Base-by-base conservation (phyloP, 345 rosid genomes). In the Hypericum perforatum region DNA sequence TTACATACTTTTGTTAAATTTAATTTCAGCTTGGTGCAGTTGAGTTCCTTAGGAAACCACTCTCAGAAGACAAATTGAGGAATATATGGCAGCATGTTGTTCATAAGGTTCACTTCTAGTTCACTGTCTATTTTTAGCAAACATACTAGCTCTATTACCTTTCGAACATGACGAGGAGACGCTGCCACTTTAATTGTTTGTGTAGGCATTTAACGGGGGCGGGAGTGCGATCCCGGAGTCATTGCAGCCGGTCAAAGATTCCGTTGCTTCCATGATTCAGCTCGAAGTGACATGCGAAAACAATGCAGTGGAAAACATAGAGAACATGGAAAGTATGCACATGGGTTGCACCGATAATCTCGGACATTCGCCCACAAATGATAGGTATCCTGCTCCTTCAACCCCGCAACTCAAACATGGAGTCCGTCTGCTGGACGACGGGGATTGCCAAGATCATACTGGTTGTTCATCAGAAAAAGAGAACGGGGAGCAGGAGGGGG, bases 81-180 rank as follows among this genome's bases (percentile, higher is more conserved):
- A 85, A 92, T 54, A 74, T 92, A 61, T 92, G 98, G 98, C 98
- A 92, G 68, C 98, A 92, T 16, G 96, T 92, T 61, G 89, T 85
- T 65, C 96, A 88, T 60, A 88, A 88, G 94, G 98, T 88, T 54
- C 7, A 57, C 51, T 16, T 43, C 13, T 11, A 16, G 52, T 22
- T 22, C 32, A 1, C 32, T 1, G 32, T 52, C 40, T 52, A 41
- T 10, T 45, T 59, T 41, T 38, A 29, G 32, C 39, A 3, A 9
- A 12, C 50, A 22, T 1, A 4, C 32, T 22, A 22, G 32, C 32
- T 22, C 32, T 22, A 1, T 22, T 1, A 22, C 4, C 32, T 22
- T 22, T 22, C 32, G 32, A 22, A 22, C 32, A 22, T 22, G 32
- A 22, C 32, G 32, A 22, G 1, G 32, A 22, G 32, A 22, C 1